Conservation (phyloP, 768 basidiomycete genomes). For the Termitomyces sp. region DNA sequence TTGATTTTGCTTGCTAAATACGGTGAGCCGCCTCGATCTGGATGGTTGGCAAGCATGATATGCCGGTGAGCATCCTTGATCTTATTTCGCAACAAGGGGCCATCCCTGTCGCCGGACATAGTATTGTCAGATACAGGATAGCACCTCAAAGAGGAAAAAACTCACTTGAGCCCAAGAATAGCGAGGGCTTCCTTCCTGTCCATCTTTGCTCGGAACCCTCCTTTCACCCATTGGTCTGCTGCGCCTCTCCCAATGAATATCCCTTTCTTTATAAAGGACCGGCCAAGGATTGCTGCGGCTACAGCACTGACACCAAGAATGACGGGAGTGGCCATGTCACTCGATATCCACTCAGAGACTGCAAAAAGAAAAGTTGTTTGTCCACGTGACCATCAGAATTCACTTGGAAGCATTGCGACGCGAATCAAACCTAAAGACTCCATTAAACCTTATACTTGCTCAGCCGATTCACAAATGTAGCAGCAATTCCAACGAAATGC, state of each 20-base stretch:
- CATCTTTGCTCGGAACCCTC: conserved; percentile 96
- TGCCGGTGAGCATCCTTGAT: conserved; percentile 94
- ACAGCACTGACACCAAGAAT: conserved; percentile 74
- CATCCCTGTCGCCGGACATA: conserved; percentile 53
- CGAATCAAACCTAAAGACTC: too few relatives aligned
- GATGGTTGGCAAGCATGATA: conserved; percentile 98
- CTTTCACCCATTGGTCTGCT: conserved; percentile 84
- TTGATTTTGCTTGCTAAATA: conserved; percentile 99
- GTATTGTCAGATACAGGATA: neutral
- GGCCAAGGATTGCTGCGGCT: conserved; percentile 68
- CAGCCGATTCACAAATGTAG: neutral
- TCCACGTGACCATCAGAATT: conserved; percentile 5
- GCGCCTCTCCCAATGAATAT: conserved; percentile 51
- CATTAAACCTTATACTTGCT: neutral
- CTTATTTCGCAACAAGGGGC: conserved; percentile 62
- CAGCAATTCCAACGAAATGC: too few relatives aligned
- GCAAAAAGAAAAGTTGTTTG: conserved; percentile 4
- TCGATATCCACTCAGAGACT: neutral
- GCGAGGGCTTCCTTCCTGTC: conserved; percentile 89
- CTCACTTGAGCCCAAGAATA: conserved; percentile 89
- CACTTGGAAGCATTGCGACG: neutral
- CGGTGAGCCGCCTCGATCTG: conserved; percentile 97
- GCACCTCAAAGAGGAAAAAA: conserved; percentile 14
- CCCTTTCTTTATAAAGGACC: conserved; percentile 63
- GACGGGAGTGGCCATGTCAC: conserved; percentile 69